A percentile compares a stretch with the other conserved stretches of the same genome.
Conservation (phyloP, 2,329 filamentous ascomycete genomes). For the Talaromyces sp. region DNA sequence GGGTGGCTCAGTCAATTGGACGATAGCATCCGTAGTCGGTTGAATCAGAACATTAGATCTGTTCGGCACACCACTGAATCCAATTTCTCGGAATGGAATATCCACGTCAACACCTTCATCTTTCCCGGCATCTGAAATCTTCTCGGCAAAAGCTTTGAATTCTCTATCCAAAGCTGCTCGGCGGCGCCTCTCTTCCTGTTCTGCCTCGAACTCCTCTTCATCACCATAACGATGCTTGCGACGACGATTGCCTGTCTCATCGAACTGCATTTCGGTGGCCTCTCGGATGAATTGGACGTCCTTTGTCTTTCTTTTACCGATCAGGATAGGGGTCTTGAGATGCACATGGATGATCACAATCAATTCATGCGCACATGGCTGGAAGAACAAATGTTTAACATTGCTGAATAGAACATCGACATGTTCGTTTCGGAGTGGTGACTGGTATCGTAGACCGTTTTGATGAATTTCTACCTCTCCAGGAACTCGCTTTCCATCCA, state of each 20-base stretch:
- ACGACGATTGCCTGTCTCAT: constrained; percentile 97
- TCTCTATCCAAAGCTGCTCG: constrained; percentile 89
- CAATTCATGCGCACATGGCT: constrained; percentile 91
- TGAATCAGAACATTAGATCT: constrained; percentile 94
- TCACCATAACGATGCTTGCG: constrained; percentile 97
- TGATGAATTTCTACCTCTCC: constrained; percentile 97
- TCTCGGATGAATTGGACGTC: constrained; percentile 98
- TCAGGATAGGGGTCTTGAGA: constrained; percentile 94
- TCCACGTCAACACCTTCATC: constrained; percentile 90
- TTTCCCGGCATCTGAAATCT: constrained; percentile 92
- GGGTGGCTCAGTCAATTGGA: constrained; percentile 93
- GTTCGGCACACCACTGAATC: constrained; percentile 94
- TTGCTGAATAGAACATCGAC: constrained; percentile 97
- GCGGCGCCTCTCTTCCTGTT: constrained; percentile 91
- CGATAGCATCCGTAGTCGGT: constrained; percentile 92
- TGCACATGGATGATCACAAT: constrained; percentile 98
- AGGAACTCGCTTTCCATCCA: constrained; percentile 95
- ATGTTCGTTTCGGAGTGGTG: constrained; percentile 73
- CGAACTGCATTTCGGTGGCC: constrained; percentile 96
- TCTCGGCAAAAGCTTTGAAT: constrained; percentile 95
- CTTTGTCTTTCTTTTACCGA: constrained; percentile 98
- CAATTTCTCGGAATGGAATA: constrained; percentile 93
- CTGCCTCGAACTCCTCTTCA: constrained; percentile 97
- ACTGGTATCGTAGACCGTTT: constrained; percentile 95
- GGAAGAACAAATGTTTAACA: constrained; percentile 97